These are phyloP conservation scores for Cercophora newfieldiana DNA, from an alignment of 495 filamentous ascomycete genomes.

Conservation along the genomic window DNA sequence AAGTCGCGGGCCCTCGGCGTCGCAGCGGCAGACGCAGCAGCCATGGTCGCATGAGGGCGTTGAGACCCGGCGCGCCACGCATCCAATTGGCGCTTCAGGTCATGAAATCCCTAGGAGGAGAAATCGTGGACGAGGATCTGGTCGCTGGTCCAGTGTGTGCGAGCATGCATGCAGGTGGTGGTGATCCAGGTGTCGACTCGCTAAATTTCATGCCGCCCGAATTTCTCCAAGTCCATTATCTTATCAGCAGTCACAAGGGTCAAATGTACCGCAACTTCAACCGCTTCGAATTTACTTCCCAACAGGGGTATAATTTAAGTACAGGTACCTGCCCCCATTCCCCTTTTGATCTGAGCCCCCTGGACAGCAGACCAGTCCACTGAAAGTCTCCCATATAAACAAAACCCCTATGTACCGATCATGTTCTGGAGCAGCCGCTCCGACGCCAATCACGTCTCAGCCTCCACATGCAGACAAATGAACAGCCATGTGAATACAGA, in stretches of 20 bases:
- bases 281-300: background rate
- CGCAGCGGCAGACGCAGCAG: constrained; percentile 28
- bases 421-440: background rate
- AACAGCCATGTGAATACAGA: constrained; percentile 1
- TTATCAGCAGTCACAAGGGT: constrained; percentile 15
- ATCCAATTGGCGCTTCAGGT: constrained; percentile 30
- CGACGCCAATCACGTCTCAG: background rate
- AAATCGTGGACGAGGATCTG: background rate
- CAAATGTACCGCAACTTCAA: constrained; percentile 7
- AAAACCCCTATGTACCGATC: constrained; percentile 7
- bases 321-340: constrained; percentile 7
- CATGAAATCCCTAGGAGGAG: constrained; percentile 17
- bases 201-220: constrained; percentile 17
- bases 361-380: background rate
- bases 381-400: constrained; percentile 2
- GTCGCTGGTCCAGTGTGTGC: background rate
- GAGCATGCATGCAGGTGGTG: background rate
- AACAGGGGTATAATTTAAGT: constrained; percentile 12
- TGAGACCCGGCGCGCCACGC: constrained; percentile 28
- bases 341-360: background rate
- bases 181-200: background rate
- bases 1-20: background rate
- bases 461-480: constrained; percentile 4
- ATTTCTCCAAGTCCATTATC: constrained; percentile 21
- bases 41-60: constrained; percentile 37